Evolutionary conservation across 176 grass and related monocot species (phyloP), one percentile per base, ranked within the genome.

Genomic region (Dendrocalamus sinicus): DNA sequence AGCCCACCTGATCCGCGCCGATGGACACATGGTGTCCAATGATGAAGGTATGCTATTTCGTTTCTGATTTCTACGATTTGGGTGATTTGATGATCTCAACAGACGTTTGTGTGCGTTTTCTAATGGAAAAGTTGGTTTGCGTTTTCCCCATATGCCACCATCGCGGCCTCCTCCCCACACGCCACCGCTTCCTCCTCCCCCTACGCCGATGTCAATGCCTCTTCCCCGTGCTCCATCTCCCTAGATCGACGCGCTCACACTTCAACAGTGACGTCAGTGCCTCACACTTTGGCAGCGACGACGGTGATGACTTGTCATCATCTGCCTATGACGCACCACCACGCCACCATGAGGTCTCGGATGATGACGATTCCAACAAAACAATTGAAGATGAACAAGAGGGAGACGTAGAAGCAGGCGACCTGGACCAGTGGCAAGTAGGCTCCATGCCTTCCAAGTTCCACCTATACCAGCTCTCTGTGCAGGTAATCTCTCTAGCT

Each of bases 381-480:
- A 12, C 63, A 54, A 59, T 58, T n/a, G 78, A 82, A 15, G 65
- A 84, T 14, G 88, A 89, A 55, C 85, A 82, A 43, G 89, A 85
- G 14, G 71, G 30, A 57, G 79, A 54, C 13, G 47, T 77, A 12
- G 88, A 73, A 72, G 86, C 70, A 66, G n/a, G 67, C 20, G 20
- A 80, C 55, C 66, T 66, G 14, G 35, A 47, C 53, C 57, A 77
- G 37, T 59, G 82, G 67, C 66, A 14, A n/a, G 72, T 41, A 19
- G 58, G 81, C 19, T 80, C 82, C 1, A 78, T 81, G 81, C 80
- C 88, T n/a, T 98, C 93, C 78, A 98, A 98, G 82, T 94, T 95
- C 88, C 88, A 95, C 61, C 84, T 95, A 7, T 94, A 98, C 83
- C 91, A 98, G 87, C 72, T 92, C 68, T 95, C 90, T 5, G 91